Base-by-base conservation (phyloP, 139 green algal genomes). In the Haematococcus sp. region DNA sequence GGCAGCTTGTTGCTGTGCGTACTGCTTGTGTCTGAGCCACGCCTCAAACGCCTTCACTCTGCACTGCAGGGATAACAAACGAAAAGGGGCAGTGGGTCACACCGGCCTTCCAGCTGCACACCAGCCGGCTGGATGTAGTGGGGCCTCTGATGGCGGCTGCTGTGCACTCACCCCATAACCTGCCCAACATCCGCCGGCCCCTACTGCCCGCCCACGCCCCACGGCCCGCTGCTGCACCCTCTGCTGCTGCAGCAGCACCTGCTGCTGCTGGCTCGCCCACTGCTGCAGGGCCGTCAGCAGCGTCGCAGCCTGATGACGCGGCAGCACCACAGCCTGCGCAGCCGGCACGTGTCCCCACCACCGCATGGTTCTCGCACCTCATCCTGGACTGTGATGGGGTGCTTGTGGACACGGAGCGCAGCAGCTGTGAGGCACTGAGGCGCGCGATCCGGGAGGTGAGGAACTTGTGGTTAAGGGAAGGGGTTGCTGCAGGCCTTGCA, bases 361-460 rank as follows among this genome's bases (percentile, higher is more conserved):
- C 32, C 19, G 49, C 52, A 32, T 69, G 56, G 69, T 90, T 91
- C 71, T 81, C 55, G 7, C 76, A 87, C 68, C 69, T 96, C 1
- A 72, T 96, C 4, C 76, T 96, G 28, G 91, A 96, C 59, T 95
- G 91, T 69, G 91, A 96, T 69, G 90, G 90, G 0, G 90, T 95
- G 58, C 63, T 94, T 65, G 90, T 94, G 67, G 88, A 95, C 75
- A 87, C 66, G 1, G 91, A 95, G 76, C 75, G 76, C 0, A 67
- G 80, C 16, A 88, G 79, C 52, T 96, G 91, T 76, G 88, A 92
- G 75, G 72, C 90, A 11, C 80, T 96, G 52, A 55, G 84, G 33
- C 70, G 56, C 20, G 80, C 84, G 3, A 86, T 96, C 1, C 66
- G 88, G 69, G 52, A 84, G 71, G 81, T 86, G 5, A 70, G 34